Evolutionary conservation across 2,329 filamentous ascomycete species (phyloP), one percentile per base, ranked within the genome.

Genomic region (Claviceps digitariae): DNA sequence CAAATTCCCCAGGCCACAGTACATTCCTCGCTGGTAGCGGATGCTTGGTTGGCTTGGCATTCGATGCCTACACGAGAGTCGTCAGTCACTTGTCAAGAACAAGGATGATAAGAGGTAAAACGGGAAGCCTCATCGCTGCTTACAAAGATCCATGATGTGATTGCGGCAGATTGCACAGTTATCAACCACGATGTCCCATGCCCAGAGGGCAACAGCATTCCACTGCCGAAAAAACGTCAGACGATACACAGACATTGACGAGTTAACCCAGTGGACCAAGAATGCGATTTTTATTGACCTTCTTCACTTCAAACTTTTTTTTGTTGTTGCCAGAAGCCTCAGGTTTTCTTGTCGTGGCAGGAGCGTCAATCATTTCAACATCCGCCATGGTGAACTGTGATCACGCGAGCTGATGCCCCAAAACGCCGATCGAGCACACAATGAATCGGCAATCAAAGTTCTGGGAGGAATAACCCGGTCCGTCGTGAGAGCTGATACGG

Each of bases 151-250:
- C 93, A 98, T 98, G 71, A 98, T 98, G 70, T 98, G 93, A 69
- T 98, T 98, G 67, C 93, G 82, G 77, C 93, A 98, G 67, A 98
- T 98, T 63, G 93, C 93, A 68, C 93, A 98, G 78, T 98, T 98
- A 73, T 98, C 93, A 57, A 98, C 93, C 34, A 97, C 90, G 55
- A 98, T 98, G 67, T 98, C 93, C 93, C 93, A 98, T 0, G 93
- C 93, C 93, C 93, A 98, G 2, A 98, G 78, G 43, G 93, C 90
- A 51, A 98, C 93, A 0, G 93, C 93, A 64, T 97, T 97, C 93
- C 93, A 98, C 91, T 96, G 64, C 45, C 58, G 20, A 43, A 34
- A 43, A n/a, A 27, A 25, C 23, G 27, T 54, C 36, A 48, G 41
- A 49, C 4, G 44, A 27, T 12, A 20, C 29, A 25, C 21, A n/a